Evolutionary conservation across 208 protist species (phyloP).

Genomic region (Entamoeba dispar): DNA sequence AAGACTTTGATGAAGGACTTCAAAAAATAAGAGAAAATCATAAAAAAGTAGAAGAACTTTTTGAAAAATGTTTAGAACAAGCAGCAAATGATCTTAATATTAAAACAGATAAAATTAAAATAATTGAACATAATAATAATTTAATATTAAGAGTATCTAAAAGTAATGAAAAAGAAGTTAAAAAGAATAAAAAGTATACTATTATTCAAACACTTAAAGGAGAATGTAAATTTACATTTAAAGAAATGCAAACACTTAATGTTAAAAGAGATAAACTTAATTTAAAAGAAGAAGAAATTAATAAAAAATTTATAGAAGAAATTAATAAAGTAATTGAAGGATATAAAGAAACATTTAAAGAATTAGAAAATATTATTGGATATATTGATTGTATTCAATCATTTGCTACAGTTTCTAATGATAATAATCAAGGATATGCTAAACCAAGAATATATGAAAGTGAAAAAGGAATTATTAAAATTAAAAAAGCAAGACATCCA

Average conservation of each 20-base stretch:
- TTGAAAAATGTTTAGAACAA: neutral
- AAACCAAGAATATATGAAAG: neutral
- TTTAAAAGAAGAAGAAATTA: neutral
- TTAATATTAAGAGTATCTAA: neutral
- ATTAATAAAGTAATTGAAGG: neutral
- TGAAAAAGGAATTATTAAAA: neutral
- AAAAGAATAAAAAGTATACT: neutral
- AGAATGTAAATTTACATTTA: neutral
- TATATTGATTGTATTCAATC: neutral
- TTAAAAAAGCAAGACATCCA: neutral
- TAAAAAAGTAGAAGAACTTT: neutral
- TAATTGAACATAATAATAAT: neutral
- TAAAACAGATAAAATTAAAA: neutral
- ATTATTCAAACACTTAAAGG: neutral
- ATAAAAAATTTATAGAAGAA: neutral
- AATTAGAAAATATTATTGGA: neutral
- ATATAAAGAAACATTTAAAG: neutral
- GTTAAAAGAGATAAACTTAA: neutral
- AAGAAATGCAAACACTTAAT: neutral
- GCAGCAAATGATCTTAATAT: neutral
- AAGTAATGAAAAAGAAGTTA: neutral
- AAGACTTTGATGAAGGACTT: neutral
- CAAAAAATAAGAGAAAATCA: neutral
- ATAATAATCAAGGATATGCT: neutral
- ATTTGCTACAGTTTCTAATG: neutral